Percentiles rank a stretch among this genome's conserved stretches.
These are phyloP conservation scores for Cyclotella cryptica DNA, from an alignment of 108 stramenopile genomes.

Conservation along the genomic window DNA sequence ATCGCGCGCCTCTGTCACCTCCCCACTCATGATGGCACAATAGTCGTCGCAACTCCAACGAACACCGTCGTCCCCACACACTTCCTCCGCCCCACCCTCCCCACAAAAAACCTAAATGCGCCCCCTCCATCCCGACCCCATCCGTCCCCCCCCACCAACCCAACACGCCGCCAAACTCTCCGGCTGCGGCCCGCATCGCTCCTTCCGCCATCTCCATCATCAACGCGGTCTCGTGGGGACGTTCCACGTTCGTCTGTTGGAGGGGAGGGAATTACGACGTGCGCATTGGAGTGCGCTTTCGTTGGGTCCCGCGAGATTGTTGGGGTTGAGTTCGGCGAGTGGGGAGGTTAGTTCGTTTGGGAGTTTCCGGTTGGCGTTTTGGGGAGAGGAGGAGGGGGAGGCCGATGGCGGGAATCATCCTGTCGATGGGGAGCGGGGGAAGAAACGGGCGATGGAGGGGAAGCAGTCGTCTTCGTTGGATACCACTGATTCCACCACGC, in stretches of 20 bases:
- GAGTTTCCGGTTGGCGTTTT: slow-evolving; percentile 54
- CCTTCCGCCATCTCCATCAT: slow-evolving; percentile 81
- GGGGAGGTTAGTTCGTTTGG: slow-evolving; percentile 76
- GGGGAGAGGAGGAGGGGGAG: background rate
- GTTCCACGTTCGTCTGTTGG: slow-evolving; percentile 72
- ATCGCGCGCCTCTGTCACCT: too few species aligned
- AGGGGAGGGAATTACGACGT: slow-evolving; percentile 68
- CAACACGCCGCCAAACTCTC: background rate
- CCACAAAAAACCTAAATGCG: too few species aligned
- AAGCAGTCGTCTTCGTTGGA: background rate
- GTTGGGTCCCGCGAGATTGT: slow-evolving; percentile 69
- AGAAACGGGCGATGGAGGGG: background rate
- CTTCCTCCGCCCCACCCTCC: too few species aligned
- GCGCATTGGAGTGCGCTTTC: slow-evolving; percentile 81
- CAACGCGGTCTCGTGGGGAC: slow-evolving; percentile 76
- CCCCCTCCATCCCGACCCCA: slow-evolving; percentile 39
- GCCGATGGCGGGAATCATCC: background rate
- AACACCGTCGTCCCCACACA: too few species aligned
- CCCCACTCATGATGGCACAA: too few species aligned
- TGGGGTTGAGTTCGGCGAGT: slow-evolving; percentile 79
- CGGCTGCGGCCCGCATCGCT: slow-evolving; percentile 59
- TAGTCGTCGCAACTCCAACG: too few species aligned
- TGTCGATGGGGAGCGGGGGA: too few species aligned
- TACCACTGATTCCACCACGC: background rate
- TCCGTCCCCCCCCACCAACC: slow-evolving; percentile 20